Base-by-base conservation (phyloP, 139 green algal species). In the Chlorella sp. region DNA sequence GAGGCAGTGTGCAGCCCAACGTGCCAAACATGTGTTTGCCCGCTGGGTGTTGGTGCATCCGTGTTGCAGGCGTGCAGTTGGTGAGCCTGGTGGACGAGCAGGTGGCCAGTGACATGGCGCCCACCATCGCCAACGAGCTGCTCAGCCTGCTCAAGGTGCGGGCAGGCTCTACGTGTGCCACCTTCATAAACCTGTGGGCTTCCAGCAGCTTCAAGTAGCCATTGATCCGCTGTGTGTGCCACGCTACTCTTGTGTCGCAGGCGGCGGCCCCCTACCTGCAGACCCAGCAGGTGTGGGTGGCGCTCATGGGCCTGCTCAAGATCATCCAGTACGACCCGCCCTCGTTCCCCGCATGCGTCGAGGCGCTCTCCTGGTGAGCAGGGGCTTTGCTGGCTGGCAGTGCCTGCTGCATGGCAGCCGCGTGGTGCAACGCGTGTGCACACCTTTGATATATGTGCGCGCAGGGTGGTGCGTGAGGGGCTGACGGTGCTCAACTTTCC, bases 271-370 rank as follows among this genome's bases (percentile, higher is more conserved):
- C 79, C 0, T 91, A 92, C 78, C 90, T 96, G 31, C 82, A 83
- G 33, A 88, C 79, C 10, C 83, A 89, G 59, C 79, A 82, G 55
- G 88, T 87, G 27, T 98, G 93, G 93, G 78, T 87, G 27, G 95
- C 89, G 26, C 82, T 97, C 2, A 91, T 85, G 69, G 77, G 79
- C 30, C 82, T 98, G 23, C 83, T 97, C 62, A 89, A 85, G 59
- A 89, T 93, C 71, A 92, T 87, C 24, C 82, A 88, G 22, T 78
- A 85, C 34, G 84, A 92, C 72, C 85, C 83, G 0, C 80, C 89
- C 20, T 89, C 89, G 14, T 87, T 85, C 67, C 82, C 83, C 1
- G 70, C 82, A 1, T 89, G 88, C 33, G 85, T 90, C 34, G 80
- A 85, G 34, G 86, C 85, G 0, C 68, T 93, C 30, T 50, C 74